Base-by-base conservation (phyloP, 352 stramenopile species). In the Phytophthora idaei region DNA sequence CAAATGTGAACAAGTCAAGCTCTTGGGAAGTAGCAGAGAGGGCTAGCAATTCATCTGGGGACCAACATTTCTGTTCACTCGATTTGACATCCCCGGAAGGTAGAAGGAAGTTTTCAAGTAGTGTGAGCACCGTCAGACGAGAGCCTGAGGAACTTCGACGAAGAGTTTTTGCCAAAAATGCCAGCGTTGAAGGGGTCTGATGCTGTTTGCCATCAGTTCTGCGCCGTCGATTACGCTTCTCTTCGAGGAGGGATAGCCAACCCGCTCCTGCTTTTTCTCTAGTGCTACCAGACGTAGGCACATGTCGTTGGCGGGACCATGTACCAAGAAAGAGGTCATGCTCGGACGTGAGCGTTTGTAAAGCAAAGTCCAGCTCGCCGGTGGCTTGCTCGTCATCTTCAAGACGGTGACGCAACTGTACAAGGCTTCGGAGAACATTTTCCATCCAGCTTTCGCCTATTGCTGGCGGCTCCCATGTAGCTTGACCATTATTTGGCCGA, bases 371-470 rank as follows among this genome's bases (percentile, higher is more conserved):
- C 27, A 93, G 59, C 42, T 90, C 63, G 25, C 58, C 64, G 1
- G 64, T 73, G 31, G 67, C 71, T n/a, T 70, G 44, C n/a, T 81
- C 72, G 27, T 86, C 76, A 27, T 63, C 74, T 28, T 60, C 60
- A 44, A 86, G 61, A 36, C 81, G 74, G 0, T 79, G 42, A 37
- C 85, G 83, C 11, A 92, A 55, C 42, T 83, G 65, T 28, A 72
- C 62, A 8, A 92, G 64, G 31, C 80, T 82, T 45, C 79, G 80
- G 36, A 90, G 78, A 34, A 92, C 80, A 67, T 89, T 84, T 56
- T 90, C 84, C 84, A 92, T 90, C 64, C 74, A 84, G 55, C 78
- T 90, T 41, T 91, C 83, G n/a, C 80, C 83, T 11, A 85, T 74
- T 34, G 62, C 66, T 12, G 60, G 57, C n/a, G 62, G 45, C n/a